These are phyloP conservation scores for Colletotrichum sp. DNA, from an alignment of 2,329 filamentous ascomycete species.

Conservation along the genomic window DNA sequence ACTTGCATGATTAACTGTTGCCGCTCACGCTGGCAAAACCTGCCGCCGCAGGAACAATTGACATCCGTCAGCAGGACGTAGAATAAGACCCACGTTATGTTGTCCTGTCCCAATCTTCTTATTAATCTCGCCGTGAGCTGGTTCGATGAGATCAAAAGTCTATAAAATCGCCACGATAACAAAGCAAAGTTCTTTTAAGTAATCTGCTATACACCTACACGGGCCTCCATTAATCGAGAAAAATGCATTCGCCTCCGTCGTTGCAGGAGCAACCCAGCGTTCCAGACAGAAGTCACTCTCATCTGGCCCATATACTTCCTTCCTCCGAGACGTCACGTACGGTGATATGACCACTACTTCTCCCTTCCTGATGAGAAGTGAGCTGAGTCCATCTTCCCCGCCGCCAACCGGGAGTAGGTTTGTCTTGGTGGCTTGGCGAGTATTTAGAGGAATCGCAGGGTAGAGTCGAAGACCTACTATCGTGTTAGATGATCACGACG, in stretches of 20 bases:
- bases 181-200: not conserved
- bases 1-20: not conserved
- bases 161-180: not conserved
- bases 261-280: not conserved
- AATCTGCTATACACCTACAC: not conserved
- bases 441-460: not conserved
- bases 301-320: not conserved
- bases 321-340: not conserved
- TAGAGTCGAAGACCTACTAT: not conserved
- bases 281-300: not conserved
- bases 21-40: not conserved
- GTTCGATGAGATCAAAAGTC: not conserved
- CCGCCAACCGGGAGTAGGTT: not conserved
- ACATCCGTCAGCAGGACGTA: not conserved
- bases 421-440: not conserved
- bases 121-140: not conserved
- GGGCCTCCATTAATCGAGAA: not conserved
- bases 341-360: not conserved
- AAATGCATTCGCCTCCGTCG: not conserved
- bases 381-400: not conserved
- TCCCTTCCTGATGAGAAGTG: not conserved
- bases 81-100: not conserved
- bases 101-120: not conserved
- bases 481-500: too few relatives aligned
- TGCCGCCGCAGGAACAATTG: not conserved